Base-by-base conservation (phyloP, 2,329 filamentous ascomycete genomes). In the Aspergillus ruber region DNA sequence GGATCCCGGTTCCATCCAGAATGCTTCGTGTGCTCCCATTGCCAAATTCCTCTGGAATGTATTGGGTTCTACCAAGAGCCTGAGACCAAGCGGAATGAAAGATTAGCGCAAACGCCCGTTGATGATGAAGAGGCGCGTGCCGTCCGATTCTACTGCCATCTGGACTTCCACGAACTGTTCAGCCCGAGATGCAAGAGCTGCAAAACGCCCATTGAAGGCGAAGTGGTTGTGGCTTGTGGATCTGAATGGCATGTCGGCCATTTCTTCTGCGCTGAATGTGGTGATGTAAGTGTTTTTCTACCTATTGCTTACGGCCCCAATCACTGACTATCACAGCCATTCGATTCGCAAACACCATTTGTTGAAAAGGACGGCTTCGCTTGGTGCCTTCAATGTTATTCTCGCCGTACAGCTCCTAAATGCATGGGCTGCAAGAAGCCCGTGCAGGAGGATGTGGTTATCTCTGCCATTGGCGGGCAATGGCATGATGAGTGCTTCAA, bases 241-340 rank as follows among this genome's bases (percentile, higher is more conserved):
- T 82, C 85, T n/a, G 90, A 95, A 70, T 98, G 89, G 88, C 93
- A 98, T 67, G 87, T 88, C 45, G 93, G 93, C 0, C 93, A 98
- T 71, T 98, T 98, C 74, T 98, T 98, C 79, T 98, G 93, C 64
- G 93, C 93, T 38, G 90, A 98, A 75, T 98, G 93, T 65, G 93
- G 93, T 56, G 91, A 98, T 72, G 72, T 75, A 66, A 50, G 71
- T 53, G 35, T 10, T 6, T n/a, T 36, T 43, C 17, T 15, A 9
- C 9, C 18, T 17, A 25, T 25, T 15, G 27, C 3, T 38, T 3
- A 12, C 25, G 9, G 9, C 2, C 33, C 9, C 12, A 3, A 21
- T 17, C 46, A 32, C 49, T 61, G 52, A 58, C 52, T 50, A 13
- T 21, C 12, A 50, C 45, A 75, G 72, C 81, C 82, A 1, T 85